A percentile compares a stretch with the other conserved stretches of the same genome.
These are phyloP conservation scores for Termitomyces eurrhizus DNA, from an alignment of 768 basidiomycete species.

Conservation along the genomic window DNA sequence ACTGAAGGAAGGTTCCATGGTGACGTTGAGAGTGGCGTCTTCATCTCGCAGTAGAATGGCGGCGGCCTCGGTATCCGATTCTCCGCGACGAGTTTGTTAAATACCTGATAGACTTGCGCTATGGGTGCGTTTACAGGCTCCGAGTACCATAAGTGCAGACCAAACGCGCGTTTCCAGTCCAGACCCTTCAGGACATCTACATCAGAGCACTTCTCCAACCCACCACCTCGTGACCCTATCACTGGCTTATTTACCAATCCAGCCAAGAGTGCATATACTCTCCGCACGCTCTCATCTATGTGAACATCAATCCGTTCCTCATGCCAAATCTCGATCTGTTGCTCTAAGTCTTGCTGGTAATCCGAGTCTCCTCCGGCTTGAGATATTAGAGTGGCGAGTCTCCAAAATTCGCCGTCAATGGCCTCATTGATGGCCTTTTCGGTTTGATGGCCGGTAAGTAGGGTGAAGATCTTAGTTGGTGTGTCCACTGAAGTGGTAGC, in stretches of 20 bases:
- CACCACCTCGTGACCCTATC: conserved; percentile 48
- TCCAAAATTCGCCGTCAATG: conserved; percentile 70
- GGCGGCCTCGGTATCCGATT: conserved; percentile 46
- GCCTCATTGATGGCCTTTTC: conserved; percentile 75
- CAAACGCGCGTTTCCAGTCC: conserved; percentile 95
- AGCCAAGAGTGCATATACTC: conserved; percentile 79
- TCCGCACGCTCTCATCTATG: conserved; percentile 64
- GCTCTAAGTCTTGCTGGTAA: conserved; percentile 67
- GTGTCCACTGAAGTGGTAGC: conserved; percentile 33
- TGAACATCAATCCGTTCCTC: conserved; percentile 70
- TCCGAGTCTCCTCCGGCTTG: conserved; percentile 78
- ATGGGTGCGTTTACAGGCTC: conserved; percentile 68
- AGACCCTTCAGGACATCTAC: conserved; percentile 65
- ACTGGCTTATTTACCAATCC: conserved; percentile 63
- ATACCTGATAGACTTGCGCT: conserved; percentile 62
- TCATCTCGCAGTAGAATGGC: conserved; percentile 47
- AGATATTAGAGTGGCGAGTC: conserved; percentile 84
- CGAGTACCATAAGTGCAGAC: conserved; percentile 87
- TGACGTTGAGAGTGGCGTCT: conserved; percentile 13
- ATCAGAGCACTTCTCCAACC: conserved; percentile 47
- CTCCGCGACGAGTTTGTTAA: conserved; percentile 39
- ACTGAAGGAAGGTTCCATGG: conserved; percentile 41
- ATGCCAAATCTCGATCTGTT: conserved; percentile 83
- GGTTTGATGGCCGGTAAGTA: conserved; percentile 87
- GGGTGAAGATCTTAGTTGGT: conserved; percentile 61